Base-by-base conservation (phyloP, 129 eudicot species). In the Pittosporum tobira region DNA sequence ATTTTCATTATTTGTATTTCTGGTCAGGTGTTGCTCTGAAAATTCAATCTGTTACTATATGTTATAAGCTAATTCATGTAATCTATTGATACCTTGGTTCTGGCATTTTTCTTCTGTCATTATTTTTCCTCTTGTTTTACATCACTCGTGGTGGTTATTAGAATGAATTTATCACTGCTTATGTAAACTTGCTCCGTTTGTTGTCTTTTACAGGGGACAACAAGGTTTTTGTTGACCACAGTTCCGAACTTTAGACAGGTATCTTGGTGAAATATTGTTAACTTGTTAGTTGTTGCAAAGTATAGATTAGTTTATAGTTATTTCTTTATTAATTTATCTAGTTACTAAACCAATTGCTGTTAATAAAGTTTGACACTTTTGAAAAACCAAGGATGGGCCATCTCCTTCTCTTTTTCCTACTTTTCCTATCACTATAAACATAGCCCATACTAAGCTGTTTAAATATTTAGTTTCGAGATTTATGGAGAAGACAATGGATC, bases 221-320 rank as follows among this genome's bases (percentile, higher is more conserved):
- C 98, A n/a, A 83, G 89, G 62, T 81, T 90, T 8, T 60, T 90
- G 64, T 63, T 85, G 31, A 90, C 95, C 16, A 38, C 69, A 57
- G 86, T 86, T 64, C 98, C 94, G 1, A 74, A 90, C 63, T 90
- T 90, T 65, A 66, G 98, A 65, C 75, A 85, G 98, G 98, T 90
- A 68, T 36, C 5, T 20, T 16, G 18, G 23, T 1, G 49, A 48
- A 25, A 23, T 63, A 70, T 8, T 24, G 21, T 24, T 55, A 16
- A 51, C 10, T 37, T 68, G 36, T 51, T 50, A 50, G 14, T 14
- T 24, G 46, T 18, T 5, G 23, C 11, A 13, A 24, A 26, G 37
- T 27, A 20, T 65, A 52, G 15, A 31, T 52, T 57, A 31, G 45
- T 57, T 63, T 31, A 57, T 47, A 16, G 37, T 25, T 21, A 18